Conservation (phyloP, 2,329 filamentous ascomycete genomes). For the Trichoderma endophyticum region DNA sequence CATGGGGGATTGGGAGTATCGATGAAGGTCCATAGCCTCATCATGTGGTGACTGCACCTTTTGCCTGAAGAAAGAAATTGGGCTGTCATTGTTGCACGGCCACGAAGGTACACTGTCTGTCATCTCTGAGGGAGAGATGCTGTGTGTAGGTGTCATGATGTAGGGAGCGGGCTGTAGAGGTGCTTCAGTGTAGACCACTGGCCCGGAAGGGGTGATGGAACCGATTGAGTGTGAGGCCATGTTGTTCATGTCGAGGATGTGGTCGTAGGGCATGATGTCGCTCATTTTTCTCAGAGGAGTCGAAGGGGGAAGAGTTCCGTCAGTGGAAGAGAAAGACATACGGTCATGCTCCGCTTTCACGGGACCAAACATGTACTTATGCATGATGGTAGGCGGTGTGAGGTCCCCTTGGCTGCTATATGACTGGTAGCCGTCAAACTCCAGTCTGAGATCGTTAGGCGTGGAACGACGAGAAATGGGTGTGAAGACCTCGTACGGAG, state of each 20-base stretch:
- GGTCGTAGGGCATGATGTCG: slow-evolving; percentile 36
- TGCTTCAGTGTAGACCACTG: slow-evolving; percentile 35
- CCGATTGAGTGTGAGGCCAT: slow-evolving; percentile 35
- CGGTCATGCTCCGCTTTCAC: slow-evolving; percentile 37
- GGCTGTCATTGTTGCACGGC: slow-evolving; percentile 41
- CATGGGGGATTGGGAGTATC: slow-evolving; percentile 36
- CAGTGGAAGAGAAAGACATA: slow-evolving; percentile 30
- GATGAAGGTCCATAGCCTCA: slow-evolving; percentile 34
- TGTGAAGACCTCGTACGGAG: slow-evolving; percentile 43
- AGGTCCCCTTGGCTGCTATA: slow-evolving; percentile 31
- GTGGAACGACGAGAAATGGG: slow-evolving; percentile 45
- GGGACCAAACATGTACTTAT: slow-evolving; percentile 35
- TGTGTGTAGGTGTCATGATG: slow-evolving; percentile 41
- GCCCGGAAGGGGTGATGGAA: slow-evolving; percentile 37
- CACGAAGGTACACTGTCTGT: slow-evolving; percentile 38
- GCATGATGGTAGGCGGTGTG: slow-evolving; percentile 36
- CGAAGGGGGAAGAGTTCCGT: slow-evolving; percentile 31
- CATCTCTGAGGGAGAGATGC: slow-evolving; percentile 39
- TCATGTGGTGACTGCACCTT: slow-evolving; percentile 31
- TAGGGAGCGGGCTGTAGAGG: slow-evolving; percentile 34
- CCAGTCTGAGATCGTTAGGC: slow-evolving; percentile 38
- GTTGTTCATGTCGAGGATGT: slow-evolving; percentile 37
- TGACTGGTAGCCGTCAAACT: slow-evolving; percentile 35
- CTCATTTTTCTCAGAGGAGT: slow-evolving; percentile 39
- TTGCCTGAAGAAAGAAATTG: slow-evolving; percentile 39